Evolutionary conservation across 345 rosid species (phyloP), one percentile per base, ranked within the genome.

Genomic region (Lagerstroemia speciosa): DNA sequence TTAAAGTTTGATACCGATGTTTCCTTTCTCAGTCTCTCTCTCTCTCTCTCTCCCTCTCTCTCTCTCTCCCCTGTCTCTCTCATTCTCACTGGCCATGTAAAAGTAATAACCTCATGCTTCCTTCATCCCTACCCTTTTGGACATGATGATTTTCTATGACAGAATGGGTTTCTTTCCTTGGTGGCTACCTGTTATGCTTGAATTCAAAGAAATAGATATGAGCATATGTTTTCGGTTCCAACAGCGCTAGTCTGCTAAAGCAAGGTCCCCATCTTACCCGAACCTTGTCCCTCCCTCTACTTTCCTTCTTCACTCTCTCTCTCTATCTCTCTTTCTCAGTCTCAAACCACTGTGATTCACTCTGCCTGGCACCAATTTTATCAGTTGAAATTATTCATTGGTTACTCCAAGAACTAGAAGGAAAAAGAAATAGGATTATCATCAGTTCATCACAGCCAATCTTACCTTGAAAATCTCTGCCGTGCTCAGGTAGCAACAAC

Each of bases 171-270:
- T 70, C 80, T 71, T 65, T 74, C 30, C 26, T 46, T 45, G 34
- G 77, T 70, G 73, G 76, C 70, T 37, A 79, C 87, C 92, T 82
- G 78, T 85, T 76, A 85, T 83, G 86, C 96, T 88, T 88, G 74
- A 71, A 80, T 67, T 70, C 80, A 69, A 86, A 88, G 92, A 70
- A 78, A 81, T 30, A 57, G 45, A 58, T 72, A 8, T 55, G 29
- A 14, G 37, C 45, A 33, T 14, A 20, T 34, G 67, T 64, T 64
- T 40, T 64, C 45, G 8, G 67, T 36, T 36, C 29, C 38, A 64
- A 64, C 67, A 9, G 29, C 15, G 67, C 7, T 20, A 62, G 11
- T 62, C 38, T 27, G 65, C 38, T 34, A 22, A 62, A 62, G 24
- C 19, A 50, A 50, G 24, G 33, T 29, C 16, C 20, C n/a, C n/a